These are phyloP conservation scores for Zoysia japonica DNA, from an alignment of 176 grass and related monocot species.

Conservation along the genomic window DNA sequence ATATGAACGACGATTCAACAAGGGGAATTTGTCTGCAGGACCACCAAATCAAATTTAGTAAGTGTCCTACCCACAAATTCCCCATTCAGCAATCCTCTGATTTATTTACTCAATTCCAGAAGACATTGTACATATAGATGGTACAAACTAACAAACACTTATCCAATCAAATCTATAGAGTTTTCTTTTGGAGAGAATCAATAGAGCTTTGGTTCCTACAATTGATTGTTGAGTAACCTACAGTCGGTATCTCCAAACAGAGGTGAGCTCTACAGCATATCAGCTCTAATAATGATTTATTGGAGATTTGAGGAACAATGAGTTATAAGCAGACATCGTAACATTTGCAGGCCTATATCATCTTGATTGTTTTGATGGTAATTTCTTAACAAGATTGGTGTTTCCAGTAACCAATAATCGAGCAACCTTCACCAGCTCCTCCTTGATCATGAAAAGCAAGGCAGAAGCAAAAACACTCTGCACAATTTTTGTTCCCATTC, in stretches of 20 bases:
- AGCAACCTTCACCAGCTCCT: conserved; percentile 86
- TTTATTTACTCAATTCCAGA: conserved; percentile 35
- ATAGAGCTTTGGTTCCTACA: conserved; percentile 3
- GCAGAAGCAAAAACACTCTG: conserved; percentile 96
- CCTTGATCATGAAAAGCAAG: conserved; percentile 97
- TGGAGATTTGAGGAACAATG: conserved; percentile 23
- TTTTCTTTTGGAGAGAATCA: not conserved
- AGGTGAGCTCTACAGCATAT: conserved; percentile 17
- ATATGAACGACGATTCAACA: too few relatives aligned
- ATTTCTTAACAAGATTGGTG: conserved; percentile 45
- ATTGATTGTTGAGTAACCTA: conserved; percentile 23
- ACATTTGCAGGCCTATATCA: conserved; percentile 32
- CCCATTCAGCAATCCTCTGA: not conserved
- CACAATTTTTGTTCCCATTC: conserved; percentile 97
- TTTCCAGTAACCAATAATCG: conserved; percentile 74
- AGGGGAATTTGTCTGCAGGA: too few relatives aligned
- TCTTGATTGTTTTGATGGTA: conserved; percentile 48
- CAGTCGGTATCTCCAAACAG: conserved; percentile 22
- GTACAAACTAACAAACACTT: conserved; percentile 13
- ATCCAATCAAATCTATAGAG: conserved; percentile 30
- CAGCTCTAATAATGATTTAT: not conserved
- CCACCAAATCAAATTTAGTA: too few relatives aligned
- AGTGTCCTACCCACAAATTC: too few relatives aligned
- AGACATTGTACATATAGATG: conserved; percentile 40
- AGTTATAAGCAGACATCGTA: conserved; percentile 6